Evolutionary conservation across 139 green algal genomes (phyloP).

Genomic region (Chlorella sp.): DNA sequence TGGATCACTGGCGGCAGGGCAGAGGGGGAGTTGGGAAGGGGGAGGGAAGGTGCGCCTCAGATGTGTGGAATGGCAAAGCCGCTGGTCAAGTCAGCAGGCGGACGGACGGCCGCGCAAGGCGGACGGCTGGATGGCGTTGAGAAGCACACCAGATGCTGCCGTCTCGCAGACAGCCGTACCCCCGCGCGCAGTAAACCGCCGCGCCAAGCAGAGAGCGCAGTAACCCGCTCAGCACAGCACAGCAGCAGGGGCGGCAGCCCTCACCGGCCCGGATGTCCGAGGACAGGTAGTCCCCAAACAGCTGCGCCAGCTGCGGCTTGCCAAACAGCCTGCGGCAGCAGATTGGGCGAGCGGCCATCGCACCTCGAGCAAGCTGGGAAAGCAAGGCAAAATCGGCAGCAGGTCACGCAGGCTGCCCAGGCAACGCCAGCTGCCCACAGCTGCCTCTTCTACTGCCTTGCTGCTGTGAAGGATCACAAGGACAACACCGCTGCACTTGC

Average conservation of each 20-base stretch:
- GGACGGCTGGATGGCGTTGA: not conserved
- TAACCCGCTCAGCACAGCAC: no score
- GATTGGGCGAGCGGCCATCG: not conserved
- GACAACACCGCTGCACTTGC: no score
- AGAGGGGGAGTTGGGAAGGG: not conserved
- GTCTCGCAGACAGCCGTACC: not conserved
- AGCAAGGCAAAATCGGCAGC: not conserved
- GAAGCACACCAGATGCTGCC: not conserved
- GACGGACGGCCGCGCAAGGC: no score
- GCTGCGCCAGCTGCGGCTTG: constrained; percentile 57
- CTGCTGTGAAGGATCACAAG: not conserved
- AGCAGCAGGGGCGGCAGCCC: no score
- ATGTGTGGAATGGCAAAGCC: no score
- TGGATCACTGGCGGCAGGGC: no score
- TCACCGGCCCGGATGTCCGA: not conserved
- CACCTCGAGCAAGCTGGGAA: not conserved
- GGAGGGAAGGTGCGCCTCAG: not conserved
- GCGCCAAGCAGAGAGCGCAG: not conserved
- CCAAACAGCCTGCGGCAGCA: constrained; percentile 51
- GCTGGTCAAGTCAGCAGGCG: no score
- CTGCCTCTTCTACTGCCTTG: not conserved
- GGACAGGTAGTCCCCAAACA: constrained; percentile 67
- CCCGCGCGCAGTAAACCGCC: not conserved
- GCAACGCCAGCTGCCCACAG: not conserved
- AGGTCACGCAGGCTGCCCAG: not conserved